Base-by-base conservation (phyloP, 805 yeast genomes). In the Zygotorulaspora danielsina region DNA sequence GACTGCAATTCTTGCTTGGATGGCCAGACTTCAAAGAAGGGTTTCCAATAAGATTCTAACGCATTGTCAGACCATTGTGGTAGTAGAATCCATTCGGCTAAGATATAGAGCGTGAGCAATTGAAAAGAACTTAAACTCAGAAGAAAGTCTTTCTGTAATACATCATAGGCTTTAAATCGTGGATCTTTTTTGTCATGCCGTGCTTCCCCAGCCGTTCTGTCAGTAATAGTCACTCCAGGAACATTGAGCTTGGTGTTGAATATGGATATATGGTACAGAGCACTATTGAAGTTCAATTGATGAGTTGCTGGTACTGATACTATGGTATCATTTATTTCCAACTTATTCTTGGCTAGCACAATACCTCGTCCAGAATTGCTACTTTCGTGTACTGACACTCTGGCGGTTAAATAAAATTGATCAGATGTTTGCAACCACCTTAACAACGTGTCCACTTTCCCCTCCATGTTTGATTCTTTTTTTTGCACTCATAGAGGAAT, bases 21-120 rank as follows among this genome's bases (percentile, higher is more conserved):
- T 0, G 96, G 96, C 42, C 86, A 69, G 47, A 77, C 72, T 22
- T 72, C 70, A 8, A 85, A 58, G 55, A 85, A 85, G 0, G 86
- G 85, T 29, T 58, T 54, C 94, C 94, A 86, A 53, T 69, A 78
- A 1, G 83, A 76, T 2, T 45, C 45, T 0, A 41, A 25, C 5
- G 12, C 6, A 19, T 44, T 39, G 6, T 41, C 22, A 4, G 53
- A 44, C 61, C 57, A 55, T 12, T 29, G 8, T 1, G 63, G 62
- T 12, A 61, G 34, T 2, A 61, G 22, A 8, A 41, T 22, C 57
- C 57, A 53, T 44, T 61, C 66, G 3, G 54, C 51, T 13, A 61
- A 11, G 26, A 59, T 48, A 36, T 67, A 83, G 39, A 81, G 50
- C 0, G 76, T 51, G 5, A 81, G 49, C 26, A 82, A 53, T 57